Conservation (phyloP, 1,284 basidiomycete genomes). For the Ganoderma sinense region DNA sequence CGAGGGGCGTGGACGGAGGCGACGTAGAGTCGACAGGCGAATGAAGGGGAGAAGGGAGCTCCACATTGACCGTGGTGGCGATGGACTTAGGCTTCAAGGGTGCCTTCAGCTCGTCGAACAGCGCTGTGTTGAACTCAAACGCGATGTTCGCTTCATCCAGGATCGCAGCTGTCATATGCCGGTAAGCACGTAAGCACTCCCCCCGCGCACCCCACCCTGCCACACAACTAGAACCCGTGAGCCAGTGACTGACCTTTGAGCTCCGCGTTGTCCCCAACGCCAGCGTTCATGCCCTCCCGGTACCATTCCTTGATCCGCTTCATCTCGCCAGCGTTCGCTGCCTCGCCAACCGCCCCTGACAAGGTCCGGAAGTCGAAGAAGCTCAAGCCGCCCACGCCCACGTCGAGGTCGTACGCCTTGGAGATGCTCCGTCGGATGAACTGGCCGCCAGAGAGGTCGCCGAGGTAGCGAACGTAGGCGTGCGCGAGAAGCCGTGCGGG, state of each 20-base stretch:
- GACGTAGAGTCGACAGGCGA: constrained; percentile 19
- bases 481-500: constrained; percentile 75
- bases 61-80: constrained; percentile 21
- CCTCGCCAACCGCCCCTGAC: constrained; percentile 42
- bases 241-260: constrained; percentile 65
- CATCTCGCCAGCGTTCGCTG: constrained; percentile 61
- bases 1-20: constrained; percentile 33
- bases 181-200: constrained; percentile 11
- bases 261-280: constrained; percentile 58
- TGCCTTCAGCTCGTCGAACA: constrained; percentile 62
- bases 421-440: constrained; percentile 68
- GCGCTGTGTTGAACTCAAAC: constrained; percentile 72
- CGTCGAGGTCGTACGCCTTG: constrained; percentile 72
- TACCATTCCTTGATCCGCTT: constrained; percentile 83
- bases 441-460: constrained; percentile 87
- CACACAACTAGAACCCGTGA: background rate
- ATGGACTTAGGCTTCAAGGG: constrained; percentile 24
- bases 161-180: constrained; percentile 45
- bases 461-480: constrained; percentile 87
- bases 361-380: constrained; percentile 82
- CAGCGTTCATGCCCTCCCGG: constrained; percentile 76
- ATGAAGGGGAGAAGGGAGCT: constrained; percentile 33
- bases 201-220: background rate
- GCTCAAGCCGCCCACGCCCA: constrained; percentile 55
- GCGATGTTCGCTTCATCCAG: constrained; percentile 73